Base-by-base conservation (phyloP, 2,329 filamentous ascomycete genomes). In the Colletotrichum higginsianum region DNA sequence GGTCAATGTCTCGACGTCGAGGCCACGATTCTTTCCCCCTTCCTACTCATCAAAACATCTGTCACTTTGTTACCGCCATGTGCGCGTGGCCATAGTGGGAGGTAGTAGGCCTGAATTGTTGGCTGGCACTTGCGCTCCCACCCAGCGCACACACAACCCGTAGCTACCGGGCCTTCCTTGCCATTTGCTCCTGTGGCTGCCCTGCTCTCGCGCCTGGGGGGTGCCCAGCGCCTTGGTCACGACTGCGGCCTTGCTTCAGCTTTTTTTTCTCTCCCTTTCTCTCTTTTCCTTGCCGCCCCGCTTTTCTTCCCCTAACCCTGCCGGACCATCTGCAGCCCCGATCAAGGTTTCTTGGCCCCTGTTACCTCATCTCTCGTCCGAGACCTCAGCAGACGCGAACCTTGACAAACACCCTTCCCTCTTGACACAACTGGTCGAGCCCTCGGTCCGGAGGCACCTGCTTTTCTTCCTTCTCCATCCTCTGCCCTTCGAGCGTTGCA, bases 301-400 rank as follows among this genome's bases (percentile, higher is more conserved):
- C 61, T 60, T 66, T 55, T 42, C 65, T n/a, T 53, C 52, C 35
- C 65, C 65, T 71, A 71, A 68, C 68, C 68, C 68, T 71, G 68
- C 65, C 68, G 68, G 68, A 53, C 68, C 68, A 68, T 63, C 68
- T 71, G 65, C 68, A 71, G 38, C 65, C 68, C 68, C 68, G 68
- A 71, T 71, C 68, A 68, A 71, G 68, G 68, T 71, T 71, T 71
- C 68, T 71, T 71, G 69, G 65, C 69, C 69, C 69, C 65, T 71
- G 69, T 71, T 69, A 71, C 69, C 69, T 69, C 69, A 71, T 71
- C 69, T 71, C 68, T 71, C 58, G 53, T 68, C 65, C 69, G 58
- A 71, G 69, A 68, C 69, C 68, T 64, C 30, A 62, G 55, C 60
- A 70, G 40, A 60, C 65, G 69, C 69, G 69, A 71, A 71, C 69